Evolutionary conservation across 2,329 filamentous ascomycete genomes (phyloP), one percentile per base, ranked within the genome.

Genomic region (Colletotrichum spaethianum): DNA sequence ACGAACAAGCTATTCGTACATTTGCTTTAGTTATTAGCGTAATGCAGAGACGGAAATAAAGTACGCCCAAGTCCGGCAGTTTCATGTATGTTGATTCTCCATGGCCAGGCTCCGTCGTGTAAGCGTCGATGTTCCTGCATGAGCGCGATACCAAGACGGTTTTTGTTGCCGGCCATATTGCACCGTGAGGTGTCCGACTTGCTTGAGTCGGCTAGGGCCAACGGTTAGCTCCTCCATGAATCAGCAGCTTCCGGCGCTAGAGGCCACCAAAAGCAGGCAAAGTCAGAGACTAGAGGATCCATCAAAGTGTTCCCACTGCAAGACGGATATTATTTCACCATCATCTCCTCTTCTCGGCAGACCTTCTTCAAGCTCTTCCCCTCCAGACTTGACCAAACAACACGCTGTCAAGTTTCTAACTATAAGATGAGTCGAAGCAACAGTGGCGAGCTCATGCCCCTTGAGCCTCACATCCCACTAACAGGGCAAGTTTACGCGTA

Each of bases 151-250:
- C 64, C 64, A 72, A 63, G 64, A 16, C 65, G 65, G 59, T 42
- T 69, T 23, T 46, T 7, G 59, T 52, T 69, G 69, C 65, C 69
- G 52, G 18, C 53, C 12, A 64, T 55, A 63, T 63, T 72, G 59
- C 59, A 23, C 16, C 52, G 38, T 14, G 59, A 40, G 52, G 5
- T 63, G 44, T 23, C 36, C 20, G 55, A 26, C 38, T 26, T 52
- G n/a, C 38, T 50, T n/a, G 42, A 63, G 46, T 48, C 11, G 65
- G 59, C 20, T 63, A 44, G 38, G 44, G 16, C 50, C 57, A 46
- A n/a, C 53, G 50, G n/a, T 16, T 46, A 26, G 59, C 16, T 53
- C 36, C n/a, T 31, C 26, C 44, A 16, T 28, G 40, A 44, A 57
- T 62, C 63, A 44, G 44, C 36, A 36, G 4, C 31, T 8, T 46